Base-by-base conservation (phyloP, 176 grass and related monocot species). In the Oropetium thomaeum region DNA sequence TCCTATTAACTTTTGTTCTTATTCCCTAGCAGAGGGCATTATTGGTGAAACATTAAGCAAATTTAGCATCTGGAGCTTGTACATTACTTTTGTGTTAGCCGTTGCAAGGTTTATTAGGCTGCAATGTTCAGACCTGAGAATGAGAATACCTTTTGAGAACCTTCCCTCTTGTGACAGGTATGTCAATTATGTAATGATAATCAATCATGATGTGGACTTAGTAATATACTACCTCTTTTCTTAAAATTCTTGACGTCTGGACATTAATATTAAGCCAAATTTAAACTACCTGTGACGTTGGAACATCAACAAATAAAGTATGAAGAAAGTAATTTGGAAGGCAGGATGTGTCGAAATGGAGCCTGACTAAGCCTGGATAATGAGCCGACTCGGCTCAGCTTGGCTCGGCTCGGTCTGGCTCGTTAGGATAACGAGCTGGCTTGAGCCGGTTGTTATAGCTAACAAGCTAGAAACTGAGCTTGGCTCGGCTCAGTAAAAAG, bases 111-210 rank as follows among this genome's bases (percentile, higher is more conserved):
- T 97, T 89, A 97, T 97, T 61, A 93, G 95, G 89, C 88, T 97
- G 35, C 95, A 97, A 73, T 97, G 95, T 77, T 93, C 95, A 75
- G 95, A 97, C 61, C 85, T 97, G 86, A 91, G 91, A 85, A 97
- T 97, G 95, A 89, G 95, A 80, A 97, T 97, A 91, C 95, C 95
- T 55, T 97, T 87, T 83, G 95, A 97, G 88, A 97, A 97, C 84
- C 95, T 97, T 85, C 95, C 95, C 67, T 93, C 95, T 83, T 97
- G 88, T 76, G 88, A 93, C 81, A 97, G 91, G 95, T 97, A 85
- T 71, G 35, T 49, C 51, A 69, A 30, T 57, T 87, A 59, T 90
- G 38, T 69, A 78, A 23, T 54, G 29, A 8, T n/a, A 51, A 62
- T 23, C 9, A 54, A 63, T 5, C 19, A 26, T 79, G 41, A 17